Evolutionary conservation across 306 rosid genomes (phyloP).

Genomic region (Vachellia collinsii): DNA sequence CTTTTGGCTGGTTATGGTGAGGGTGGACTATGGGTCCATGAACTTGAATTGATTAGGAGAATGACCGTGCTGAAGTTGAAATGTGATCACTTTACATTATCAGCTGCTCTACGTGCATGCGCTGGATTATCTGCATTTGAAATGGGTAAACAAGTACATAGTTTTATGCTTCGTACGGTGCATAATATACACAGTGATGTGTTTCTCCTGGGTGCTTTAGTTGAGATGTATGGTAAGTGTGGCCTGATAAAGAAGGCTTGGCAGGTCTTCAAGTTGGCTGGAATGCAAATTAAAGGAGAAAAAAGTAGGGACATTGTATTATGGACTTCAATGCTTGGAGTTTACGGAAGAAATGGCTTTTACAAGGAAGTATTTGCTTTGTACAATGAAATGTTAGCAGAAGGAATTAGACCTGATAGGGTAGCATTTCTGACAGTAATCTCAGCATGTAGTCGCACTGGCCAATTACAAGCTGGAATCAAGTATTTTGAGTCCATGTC

Average conservation of each 20-base stretch:
- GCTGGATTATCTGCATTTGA: slow-evolving; percentile 65
- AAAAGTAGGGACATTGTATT: slow-evolving; percentile 62
- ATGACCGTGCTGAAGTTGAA: slow-evolving; percentile 62
- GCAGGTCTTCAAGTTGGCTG: slow-evolving; percentile 58
- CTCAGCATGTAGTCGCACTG: slow-evolving; percentile 75
- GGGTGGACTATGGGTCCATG: slow-evolving; percentile 62
- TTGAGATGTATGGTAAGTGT: slow-evolving; percentile 84
- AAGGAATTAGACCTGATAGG: slow-evolving; percentile 69
- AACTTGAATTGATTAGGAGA: slow-evolving; percentile 55
- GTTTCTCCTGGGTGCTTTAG: slow-evolving; percentile 64
- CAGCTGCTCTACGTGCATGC: slow-evolving; percentile 69
- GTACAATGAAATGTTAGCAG: slow-evolving; percentile 61
- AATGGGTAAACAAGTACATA: slow-evolving; percentile 70
- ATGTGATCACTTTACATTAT: slow-evolving; percentile 65
- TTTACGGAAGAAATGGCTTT: slow-evolving; percentile 66
- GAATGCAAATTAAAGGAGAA: slow-evolving; percentile 47
- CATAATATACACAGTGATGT: slow-evolving; percentile 54
- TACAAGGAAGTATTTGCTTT: slow-evolving; percentile 58
- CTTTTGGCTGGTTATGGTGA: slow-evolving; percentile 66
- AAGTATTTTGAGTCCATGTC: slow-evolving; percentile 73
- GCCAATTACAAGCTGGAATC: slow-evolving; percentile 68
- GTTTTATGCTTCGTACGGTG: slow-evolving; percentile 50
- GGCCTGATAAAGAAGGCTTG: slow-evolving; percentile 65
- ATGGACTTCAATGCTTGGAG: slow-evolving; percentile 85
- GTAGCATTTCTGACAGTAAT: slow-evolving; percentile 71